Evolutionary conservation across 345 rosid genomes (phyloP).

Genomic region (Abelmoschus esculentus): DNA sequence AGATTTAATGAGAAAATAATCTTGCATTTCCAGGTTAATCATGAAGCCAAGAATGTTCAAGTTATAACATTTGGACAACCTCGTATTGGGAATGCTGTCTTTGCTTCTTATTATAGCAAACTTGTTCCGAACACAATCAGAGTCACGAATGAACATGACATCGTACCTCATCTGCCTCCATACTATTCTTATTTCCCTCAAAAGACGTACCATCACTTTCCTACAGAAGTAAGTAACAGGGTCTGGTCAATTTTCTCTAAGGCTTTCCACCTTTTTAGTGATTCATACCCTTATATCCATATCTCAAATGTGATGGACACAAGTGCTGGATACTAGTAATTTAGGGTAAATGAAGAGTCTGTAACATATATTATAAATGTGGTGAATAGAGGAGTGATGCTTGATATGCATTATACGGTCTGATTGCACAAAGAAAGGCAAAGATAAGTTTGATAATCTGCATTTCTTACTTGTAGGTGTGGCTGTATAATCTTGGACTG

Average conservation of each 20-base stretch:
- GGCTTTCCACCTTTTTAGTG: not conserved
- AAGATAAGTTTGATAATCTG: not conserved
- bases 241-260: not conserved
- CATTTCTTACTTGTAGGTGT: constrained; percentile 33
- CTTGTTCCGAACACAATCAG: constrained; percentile 68
- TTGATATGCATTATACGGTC: not conserved
- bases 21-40: constrained; percentile 53
- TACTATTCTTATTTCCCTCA: constrained; percentile 57
- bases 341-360: not conserved
- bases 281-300: not conserved
- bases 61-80: constrained; percentile 97
- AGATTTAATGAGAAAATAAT: not conserved
- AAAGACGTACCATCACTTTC: constrained; percentile 95
- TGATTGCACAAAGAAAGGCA: not conserved
- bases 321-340: not conserved
- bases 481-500: constrained; percentile 47
- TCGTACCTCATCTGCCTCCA: constrained; percentile 95
- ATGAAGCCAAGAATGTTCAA: constrained; percentile 47
- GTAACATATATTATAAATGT: not conserved
- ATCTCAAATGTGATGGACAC: too few species aligned
- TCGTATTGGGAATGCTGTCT: constrained; percentile 84
- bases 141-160: constrained; percentile 68
- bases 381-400: not conserved
- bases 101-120: constrained; percentile 60
- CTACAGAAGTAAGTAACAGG: constrained; percentile 58